Conservation (phyloP, 2,329 filamentous ascomycete species). For the Alternaria hordeiaustralica region DNA sequence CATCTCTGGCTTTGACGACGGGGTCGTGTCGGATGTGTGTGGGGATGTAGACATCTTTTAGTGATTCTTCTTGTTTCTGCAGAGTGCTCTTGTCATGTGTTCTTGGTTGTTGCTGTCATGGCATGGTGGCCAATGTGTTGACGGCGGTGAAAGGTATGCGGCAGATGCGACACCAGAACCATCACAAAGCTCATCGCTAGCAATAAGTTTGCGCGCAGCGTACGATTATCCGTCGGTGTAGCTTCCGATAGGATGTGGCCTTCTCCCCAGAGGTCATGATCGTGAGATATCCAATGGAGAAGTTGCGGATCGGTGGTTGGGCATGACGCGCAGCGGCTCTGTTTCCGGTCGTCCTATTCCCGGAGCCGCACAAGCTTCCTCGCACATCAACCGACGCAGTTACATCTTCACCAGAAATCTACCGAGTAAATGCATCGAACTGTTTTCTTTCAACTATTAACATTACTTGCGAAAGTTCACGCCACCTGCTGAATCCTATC, state of each 20-base stretch:
- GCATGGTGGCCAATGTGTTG: not conserved
- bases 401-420: not conserved
- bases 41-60: not conserved
- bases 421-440: not conserved
- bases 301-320: not conserved
- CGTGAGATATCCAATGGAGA: not conserved
- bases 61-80: not conserved
- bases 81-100: not conserved
- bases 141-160: not conserved
- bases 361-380: not conserved
- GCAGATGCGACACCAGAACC: rapidly evolving
- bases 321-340: not conserved
- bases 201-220: not conserved
- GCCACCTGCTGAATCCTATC: constrained; percentile 22
- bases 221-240: rapidly evolving
- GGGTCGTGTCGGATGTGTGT: not conserved
- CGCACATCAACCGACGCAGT: not conserved
- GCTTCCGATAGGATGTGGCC: not conserved
- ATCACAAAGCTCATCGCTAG: not conserved
- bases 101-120: not conserved
- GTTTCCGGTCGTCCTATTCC: constrained; percentile 4
- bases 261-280: not conserved
- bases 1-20: not conserved
- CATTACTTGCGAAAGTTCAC: not conserved
- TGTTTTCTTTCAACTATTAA: not conserved